Evolutionary conservation across 768 basidiomycete species (phyloP).

Genomic region (Xerocomus spinulosus): DNA sequence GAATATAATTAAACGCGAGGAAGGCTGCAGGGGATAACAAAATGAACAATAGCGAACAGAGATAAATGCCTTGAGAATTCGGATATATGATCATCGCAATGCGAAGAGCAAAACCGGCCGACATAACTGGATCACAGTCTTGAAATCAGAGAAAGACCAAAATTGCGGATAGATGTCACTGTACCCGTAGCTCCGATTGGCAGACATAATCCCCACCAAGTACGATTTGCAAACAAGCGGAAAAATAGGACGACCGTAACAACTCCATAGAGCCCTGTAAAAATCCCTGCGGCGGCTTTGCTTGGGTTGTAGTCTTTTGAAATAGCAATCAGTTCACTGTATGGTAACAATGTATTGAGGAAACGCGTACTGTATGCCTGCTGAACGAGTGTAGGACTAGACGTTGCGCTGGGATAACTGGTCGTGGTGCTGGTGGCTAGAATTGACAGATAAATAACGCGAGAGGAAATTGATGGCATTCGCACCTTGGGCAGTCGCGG

Average conservation of each 20-base stretch:
- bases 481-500: conserved; percentile 8
- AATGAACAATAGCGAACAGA: conserved; percentile 20
- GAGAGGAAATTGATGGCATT: too few relatives aligned
- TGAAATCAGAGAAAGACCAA: conserved; percentile 3
- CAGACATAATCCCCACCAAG: conserved; percentile 32
- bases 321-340: conserved; percentile 4
- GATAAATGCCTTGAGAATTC: conserved; percentile 15
- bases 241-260: conserved; percentile 9
- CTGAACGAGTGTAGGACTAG: conserved; percentile 9
- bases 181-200: conserved; percentile 28
- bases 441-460: too few relatives aligned
- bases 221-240: conserved; percentile 17
- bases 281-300: conserved; percentile 19
- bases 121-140: conserved; percentile 12
- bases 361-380: not conserved
- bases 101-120: conserved; percentile 20
- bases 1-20: conserved; percentile 33
- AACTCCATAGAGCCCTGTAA: conserved; percentile 20
- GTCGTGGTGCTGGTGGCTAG: conserved; percentile 5
- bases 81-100: conserved; percentile 16
- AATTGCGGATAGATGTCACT: not conserved
- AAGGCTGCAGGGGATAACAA: conserved; percentile 26
- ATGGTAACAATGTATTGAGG: not conserved
- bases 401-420: conserved; percentile 1
- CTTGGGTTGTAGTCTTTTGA: conserved; percentile 28